These are phyloP conservation scores for Globisporangium sylvaticum DNA, from an alignment of 352 stramenopile species.

Conservation along the genomic window DNA sequence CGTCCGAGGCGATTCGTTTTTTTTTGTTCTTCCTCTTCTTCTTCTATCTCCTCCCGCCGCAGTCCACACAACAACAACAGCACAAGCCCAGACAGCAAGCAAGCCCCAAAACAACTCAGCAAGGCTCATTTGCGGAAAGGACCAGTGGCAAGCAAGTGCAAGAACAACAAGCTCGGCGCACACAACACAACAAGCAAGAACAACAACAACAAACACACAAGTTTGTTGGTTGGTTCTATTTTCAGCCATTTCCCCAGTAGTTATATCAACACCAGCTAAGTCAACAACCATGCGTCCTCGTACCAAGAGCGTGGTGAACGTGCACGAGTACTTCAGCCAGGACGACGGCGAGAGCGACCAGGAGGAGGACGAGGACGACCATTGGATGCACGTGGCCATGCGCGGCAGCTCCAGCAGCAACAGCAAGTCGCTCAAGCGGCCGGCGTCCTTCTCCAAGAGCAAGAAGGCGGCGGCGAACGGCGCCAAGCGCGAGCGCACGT, in stretches of 20 bases:
- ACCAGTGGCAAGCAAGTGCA: neutral
- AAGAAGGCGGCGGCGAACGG: constrained; percentile 7
- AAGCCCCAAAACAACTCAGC: neutral
- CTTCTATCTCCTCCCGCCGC: neutral
- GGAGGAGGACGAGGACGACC: constrained; percentile 41
- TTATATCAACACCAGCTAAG: neutral
- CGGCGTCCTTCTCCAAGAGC: constrained; percentile 30
- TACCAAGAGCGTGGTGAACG: constrained; percentile 67
- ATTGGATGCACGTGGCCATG: constrained; percentile 48
- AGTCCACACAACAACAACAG: neutral
- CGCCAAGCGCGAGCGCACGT: constrained; percentile 40
- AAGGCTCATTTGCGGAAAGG: constrained; percentile 7
- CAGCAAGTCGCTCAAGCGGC: constrained; percentile 11
- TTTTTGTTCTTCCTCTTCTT: neutral
- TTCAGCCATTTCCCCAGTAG: neutral
- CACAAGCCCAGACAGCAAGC: too few relatives aligned
- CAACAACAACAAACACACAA: neutral
- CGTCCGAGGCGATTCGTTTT: constrained; percentile 1
- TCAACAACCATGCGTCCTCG: constrained; percentile 53
- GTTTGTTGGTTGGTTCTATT: constrained; percentile 1
- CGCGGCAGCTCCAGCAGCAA: constrained; percentile 11
- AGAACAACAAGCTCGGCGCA: neutral
- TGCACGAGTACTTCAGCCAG: constrained; percentile 70
- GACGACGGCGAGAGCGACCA: constrained; percentile 43
- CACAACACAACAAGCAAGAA: neutral